Conservation (phyloP, 2,329 filamentous ascomycete genomes). For the Ophiocordyceps camponoti-saundersi region DNA sequence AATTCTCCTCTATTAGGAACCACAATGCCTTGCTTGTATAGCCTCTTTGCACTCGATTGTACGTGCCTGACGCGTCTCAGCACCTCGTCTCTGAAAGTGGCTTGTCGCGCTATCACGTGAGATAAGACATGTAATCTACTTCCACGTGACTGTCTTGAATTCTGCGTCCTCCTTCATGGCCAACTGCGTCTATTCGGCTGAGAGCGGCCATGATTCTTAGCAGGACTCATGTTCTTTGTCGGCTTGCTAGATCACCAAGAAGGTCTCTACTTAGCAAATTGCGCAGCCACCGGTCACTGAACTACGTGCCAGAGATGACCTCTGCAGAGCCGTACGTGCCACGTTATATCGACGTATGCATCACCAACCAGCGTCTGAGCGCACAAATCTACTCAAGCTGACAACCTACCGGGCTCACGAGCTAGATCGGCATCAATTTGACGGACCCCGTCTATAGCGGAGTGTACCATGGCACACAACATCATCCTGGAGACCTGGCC, state of each 20-base stretch:
- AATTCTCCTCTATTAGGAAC: too few species aligned
- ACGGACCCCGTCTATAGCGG: constrained; percentile 84
- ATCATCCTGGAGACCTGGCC: constrained; percentile 55
- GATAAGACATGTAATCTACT: not conserved
- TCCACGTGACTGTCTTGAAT: not conserved
- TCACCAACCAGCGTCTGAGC: not conserved
- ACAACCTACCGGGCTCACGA: constrained; percentile 1
- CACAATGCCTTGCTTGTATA: not conserved
- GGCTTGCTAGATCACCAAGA: not conserved
- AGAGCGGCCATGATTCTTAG: not conserved
- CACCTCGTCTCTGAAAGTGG: too few species aligned
- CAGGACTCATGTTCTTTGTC: not conserved
- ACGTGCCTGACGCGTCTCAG: not conserved
- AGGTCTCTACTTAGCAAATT: not conserved
- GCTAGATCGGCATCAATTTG: constrained; percentile 81
- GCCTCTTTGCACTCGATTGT: not conserved
- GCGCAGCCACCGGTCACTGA: not conserved
- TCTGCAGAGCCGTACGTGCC: constrained; percentile 17
- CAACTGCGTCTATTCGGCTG: not conserved
- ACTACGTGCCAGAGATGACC: constrained; percentile 3
- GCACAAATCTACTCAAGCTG: not conserved
- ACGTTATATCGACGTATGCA: constrained; percentile 44
- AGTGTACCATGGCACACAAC: constrained; percentile 61
- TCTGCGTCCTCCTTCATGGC: not conserved
- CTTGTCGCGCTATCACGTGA: not conserved